Conservation (phyloP, 441 rosid genomes). For the Euphorbia schlechtendalii region DNA sequence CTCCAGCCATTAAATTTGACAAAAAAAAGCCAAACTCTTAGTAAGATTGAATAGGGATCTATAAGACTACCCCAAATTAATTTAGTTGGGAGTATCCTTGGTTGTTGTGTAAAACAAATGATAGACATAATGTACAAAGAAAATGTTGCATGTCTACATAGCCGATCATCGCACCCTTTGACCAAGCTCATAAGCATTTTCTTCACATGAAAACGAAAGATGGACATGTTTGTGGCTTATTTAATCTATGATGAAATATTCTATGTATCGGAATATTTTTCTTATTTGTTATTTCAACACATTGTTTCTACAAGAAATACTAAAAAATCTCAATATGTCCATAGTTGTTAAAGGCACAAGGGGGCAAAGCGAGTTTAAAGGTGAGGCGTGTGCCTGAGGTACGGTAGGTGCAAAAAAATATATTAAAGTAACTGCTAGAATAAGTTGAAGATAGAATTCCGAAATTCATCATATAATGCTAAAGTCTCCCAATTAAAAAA, state of each 20-base stretch:
- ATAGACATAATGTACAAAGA: neutral
- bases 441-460: no score
- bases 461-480: no score
- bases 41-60: neutral
- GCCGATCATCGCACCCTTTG: neutral
- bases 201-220: neutral
- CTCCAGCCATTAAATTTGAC: neutral
- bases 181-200: neutral
- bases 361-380: no score
- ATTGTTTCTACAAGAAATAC: no score
- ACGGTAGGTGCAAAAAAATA: no score
- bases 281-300: no score
- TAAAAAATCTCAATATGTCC: no score
- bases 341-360: no score
- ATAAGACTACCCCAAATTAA: neutral
- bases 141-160: neutral
- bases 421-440: no score
- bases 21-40: neutral
- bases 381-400: no score
- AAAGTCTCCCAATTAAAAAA: no score
- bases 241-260: neutral
- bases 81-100: neutral
- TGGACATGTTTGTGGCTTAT: neutral
- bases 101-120: neutral
- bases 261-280: no score